These are phyloP conservation scores for Tremella yokohamensis DNA, from an alignment of 768 basidiomycete species.

Conservation along the genomic window DNA sequence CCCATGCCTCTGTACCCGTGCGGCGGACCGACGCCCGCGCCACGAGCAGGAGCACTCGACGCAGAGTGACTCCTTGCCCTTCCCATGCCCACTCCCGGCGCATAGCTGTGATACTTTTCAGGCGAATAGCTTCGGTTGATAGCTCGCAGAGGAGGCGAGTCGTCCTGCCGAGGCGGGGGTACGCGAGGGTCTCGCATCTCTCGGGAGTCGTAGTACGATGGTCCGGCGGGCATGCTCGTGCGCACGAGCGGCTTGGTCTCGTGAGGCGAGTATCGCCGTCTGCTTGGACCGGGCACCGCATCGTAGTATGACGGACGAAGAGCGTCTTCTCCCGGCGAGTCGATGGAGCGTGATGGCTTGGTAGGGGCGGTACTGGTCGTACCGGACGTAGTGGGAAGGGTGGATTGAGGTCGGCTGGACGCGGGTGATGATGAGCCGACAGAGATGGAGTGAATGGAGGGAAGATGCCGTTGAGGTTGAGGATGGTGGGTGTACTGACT, in stretches of 20 bases:
- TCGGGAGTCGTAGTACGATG: not conserved
- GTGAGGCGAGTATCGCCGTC: slow-evolving; percentile 1
- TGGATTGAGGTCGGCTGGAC: slow-evolving; percentile 2
- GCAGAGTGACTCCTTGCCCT: slow-evolving; percentile 6
- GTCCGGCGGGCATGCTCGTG: slow-evolving; percentile 3
- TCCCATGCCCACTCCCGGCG: not conserved
- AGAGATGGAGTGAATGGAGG: slow-evolving; percentile 1
- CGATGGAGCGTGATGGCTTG: not conserved
- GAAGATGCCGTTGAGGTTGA: not conserved
- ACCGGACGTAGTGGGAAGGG: slow-evolving; percentile 1
- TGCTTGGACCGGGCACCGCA: not conserved
- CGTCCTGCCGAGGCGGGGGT: not conserved
- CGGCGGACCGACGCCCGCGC: not conserved
- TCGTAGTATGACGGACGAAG: slow-evolving; percentile 1
- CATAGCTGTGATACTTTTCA: not conserved
- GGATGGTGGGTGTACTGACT: not conserved
- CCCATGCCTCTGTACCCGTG: not conserved
- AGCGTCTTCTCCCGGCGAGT: not conserved
- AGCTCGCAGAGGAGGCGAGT: slow-evolving; percentile 7
- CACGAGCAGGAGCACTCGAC: not conserved
- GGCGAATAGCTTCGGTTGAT: slow-evolving; percentile 2
- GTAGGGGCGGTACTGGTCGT: not conserved
- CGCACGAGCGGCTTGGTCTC: not conserved
- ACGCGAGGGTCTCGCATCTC: not conserved
- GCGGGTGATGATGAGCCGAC: slow-evolving; percentile 6